Percentiles rank a stretch among this genome's conserved stretches.
These are phyloP conservation scores for Trypanosomatidae sp. DNA, from an alignment of 208 protist species.

Conservation along the genomic window DNA sequence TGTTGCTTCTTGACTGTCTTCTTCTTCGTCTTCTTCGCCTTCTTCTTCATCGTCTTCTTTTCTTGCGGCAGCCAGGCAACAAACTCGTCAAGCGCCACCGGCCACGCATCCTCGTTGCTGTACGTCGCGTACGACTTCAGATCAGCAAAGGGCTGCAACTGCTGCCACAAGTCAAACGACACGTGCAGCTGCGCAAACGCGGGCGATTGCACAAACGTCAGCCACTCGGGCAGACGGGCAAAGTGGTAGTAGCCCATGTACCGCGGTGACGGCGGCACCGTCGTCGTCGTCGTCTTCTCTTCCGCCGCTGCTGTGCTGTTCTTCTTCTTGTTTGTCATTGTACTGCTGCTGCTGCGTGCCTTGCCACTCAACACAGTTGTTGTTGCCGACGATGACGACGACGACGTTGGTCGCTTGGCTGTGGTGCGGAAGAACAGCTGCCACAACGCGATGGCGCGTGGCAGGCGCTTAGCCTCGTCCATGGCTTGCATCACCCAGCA, in stretches of 20 bases:
- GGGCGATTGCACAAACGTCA: slow-evolving; percentile 23
- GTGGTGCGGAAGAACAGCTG: slow-evolving; percentile 38
- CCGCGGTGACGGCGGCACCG: slow-evolving; percentile 3
- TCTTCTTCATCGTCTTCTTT: too few species aligned
- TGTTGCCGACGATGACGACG: too few species aligned
- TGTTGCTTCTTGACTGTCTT: too few species aligned
- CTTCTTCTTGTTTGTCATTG: too few species aligned
- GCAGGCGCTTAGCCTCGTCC: slow-evolving; percentile 8
- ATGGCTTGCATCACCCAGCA: slow-evolving; percentile 24
- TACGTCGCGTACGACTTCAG: slow-evolving; percentile 35
- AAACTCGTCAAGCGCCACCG: slow-evolving; percentile 70
- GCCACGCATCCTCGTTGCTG: slow-evolving; percentile 59
- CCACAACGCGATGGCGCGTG: slow-evolving; percentile 58
- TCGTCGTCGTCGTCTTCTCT: too few species aligned
- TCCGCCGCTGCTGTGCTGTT: too few species aligned
- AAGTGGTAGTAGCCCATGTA: slow-evolving; percentile 38
- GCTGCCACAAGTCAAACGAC: slow-evolving; percentile 54
- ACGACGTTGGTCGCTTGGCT: too few species aligned
- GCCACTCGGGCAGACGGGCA: slow-evolving; percentile 26
- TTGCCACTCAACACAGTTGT: too few species aligned
- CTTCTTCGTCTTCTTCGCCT: too few species aligned
- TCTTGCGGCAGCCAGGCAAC: slow-evolving; percentile 38
- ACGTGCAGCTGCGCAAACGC: slow-evolving; percentile 12
- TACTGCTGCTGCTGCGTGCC: too few species aligned
- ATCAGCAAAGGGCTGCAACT: slow-evolving; percentile 44